phyloP scores from a whole-genome alignment of 2,329 filamentous ascomycete species.

The Colletotrichum euphorbiae region DNA sequence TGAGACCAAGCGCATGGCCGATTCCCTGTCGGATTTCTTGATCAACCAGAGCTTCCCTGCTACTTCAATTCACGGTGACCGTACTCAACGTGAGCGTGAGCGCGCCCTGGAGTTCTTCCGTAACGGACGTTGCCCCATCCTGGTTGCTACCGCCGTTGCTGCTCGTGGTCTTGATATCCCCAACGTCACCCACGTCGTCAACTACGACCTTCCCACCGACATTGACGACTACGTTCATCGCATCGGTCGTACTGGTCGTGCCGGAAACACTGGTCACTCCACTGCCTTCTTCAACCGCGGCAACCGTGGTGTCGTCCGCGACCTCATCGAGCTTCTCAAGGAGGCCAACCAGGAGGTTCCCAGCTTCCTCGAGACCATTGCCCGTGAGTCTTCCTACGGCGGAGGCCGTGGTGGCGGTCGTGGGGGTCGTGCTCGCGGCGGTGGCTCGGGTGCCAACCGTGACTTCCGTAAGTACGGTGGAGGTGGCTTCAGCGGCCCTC shows the following conservation, averaged over 20 bases:
- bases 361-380: constrained; percentile 94
- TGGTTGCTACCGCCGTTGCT: constrained; percentile 96
- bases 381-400: constrained; percentile 90
- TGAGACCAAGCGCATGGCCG: constrained; percentile 99
- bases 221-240: constrained; percentile 99
- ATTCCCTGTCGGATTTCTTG: constrained; percentile 96
- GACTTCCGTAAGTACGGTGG: constrained; percentile 88
- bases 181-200: constrained; percentile 96
- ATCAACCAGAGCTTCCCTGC: constrained; percentile 99
- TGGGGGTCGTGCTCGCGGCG: constrained; percentile 76
- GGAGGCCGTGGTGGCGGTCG: constrained; percentile 73
- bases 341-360: constrained; percentile 98
- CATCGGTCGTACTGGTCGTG: constrained; percentile 99
- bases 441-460: constrained; percentile 79
- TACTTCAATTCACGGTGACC: constrained; percentile 98
- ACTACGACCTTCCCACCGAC: constrained; percentile 99
- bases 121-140: constrained; percentile 92
- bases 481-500: constrained; percentile 61
- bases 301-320: constrained; percentile 96
- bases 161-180: constrained; percentile 93
- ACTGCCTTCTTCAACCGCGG: constrained; percentile 99
- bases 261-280: constrained; percentile 97
- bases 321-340: constrained; percentile 97
- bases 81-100: constrained; percentile 98
- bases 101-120: constrained; percentile 98